Conservation (phyloP, 495 filamentous ascomycete genomes). For the Jackrogersella minutella region DNA sequence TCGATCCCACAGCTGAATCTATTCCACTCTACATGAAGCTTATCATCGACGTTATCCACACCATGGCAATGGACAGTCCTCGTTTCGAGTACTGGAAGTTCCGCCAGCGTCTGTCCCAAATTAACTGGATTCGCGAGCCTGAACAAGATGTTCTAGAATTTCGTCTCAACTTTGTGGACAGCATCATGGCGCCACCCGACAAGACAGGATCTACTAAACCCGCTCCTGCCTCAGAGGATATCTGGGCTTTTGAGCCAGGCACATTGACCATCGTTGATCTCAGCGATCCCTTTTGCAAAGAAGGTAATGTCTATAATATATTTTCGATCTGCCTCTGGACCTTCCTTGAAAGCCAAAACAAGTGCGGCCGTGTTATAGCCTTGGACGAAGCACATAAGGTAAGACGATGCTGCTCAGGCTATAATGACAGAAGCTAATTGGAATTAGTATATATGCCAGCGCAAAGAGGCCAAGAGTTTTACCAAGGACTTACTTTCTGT, state of each 20-base stretch:
- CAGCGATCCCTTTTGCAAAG: conserved; percentile 64
- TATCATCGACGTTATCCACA: conserved; percentile 55
- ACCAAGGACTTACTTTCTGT: conserved; percentile 63
- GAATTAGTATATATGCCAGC: conserved; percentile 57
- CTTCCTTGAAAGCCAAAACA: conserved; percentile 53
- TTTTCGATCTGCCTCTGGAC: conserved; percentile 64
- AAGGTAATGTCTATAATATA: conserved; percentile 62
- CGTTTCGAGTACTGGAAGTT: conserved; percentile 57
- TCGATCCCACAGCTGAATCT: conserved; percentile 46
- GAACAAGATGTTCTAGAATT: conserved; percentile 51
- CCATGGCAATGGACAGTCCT: conserved; percentile 46
- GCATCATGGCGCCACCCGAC: conserved; percentile 43
- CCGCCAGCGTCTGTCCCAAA: conserved; percentile 33
- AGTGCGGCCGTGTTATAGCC: conserved; percentile 55
- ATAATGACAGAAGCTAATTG: neutral
- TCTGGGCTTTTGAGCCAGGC: conserved; percentile 47
- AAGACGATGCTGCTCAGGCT: neutral
- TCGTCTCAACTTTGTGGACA: conserved; percentile 52
- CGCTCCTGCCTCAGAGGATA: neutral
- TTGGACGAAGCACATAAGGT: conserved; percentile 50
- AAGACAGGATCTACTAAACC: conserved; percentile 9
- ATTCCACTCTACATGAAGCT: conserved; percentile 63
- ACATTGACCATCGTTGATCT: conserved; percentile 69
- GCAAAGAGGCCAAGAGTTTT: conserved; percentile 53
- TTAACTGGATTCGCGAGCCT: conserved; percentile 34